These are phyloP conservation scores for Dalechampia spathulata DNA, from an alignment of 441 rosid genomes.

Conservation along the genomic window DNA sequence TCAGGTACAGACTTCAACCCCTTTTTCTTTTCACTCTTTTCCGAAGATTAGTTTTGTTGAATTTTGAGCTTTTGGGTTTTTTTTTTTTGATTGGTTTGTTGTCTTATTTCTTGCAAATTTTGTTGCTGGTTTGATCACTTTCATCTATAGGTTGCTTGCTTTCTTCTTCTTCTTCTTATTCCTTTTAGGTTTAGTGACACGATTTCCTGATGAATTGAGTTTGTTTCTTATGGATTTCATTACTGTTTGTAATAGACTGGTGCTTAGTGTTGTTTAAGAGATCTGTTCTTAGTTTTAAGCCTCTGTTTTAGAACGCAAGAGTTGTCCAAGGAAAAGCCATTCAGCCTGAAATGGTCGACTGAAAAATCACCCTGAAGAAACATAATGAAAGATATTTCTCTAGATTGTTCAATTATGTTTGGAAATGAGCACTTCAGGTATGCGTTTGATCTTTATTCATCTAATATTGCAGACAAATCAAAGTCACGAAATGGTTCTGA, in stretches of 20 bases:
- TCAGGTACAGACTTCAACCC: constrained; percentile 46
- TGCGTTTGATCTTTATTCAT: not conserved
- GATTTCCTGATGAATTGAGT: constrained; percentile 14
- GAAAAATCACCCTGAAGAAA: too few species aligned
- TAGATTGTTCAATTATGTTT: not conserved
- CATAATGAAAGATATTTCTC: too few species aligned
- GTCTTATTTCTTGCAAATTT: constrained; percentile 15
- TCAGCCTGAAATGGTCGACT: too few species aligned
- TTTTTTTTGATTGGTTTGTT: constrained; percentile 17
- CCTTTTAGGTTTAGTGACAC: constrained; percentile 4
- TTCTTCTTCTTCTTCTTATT: constrained; percentile 10
- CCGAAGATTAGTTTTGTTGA: constrained; percentile 11
- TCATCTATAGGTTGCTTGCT: constrained; percentile 6
- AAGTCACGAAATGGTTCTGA: constrained; percentile 65
- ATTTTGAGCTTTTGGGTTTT: constrained; percentile 28
- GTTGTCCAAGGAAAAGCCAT: too few species aligned
- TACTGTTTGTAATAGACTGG: constrained; percentile 4
- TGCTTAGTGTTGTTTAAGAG: constrained; percentile 20
- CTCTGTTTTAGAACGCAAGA: too few species aligned
- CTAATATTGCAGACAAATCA: constrained; percentile 52
- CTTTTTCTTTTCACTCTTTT: not conserved
- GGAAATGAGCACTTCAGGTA: not conserved
- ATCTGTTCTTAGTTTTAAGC: constrained; percentile 28
- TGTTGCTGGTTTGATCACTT: constrained; percentile 36
- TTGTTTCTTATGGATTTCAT: constrained; percentile 13